These are phyloP conservation scores for Tulasnella calospora DNA, from an alignment of 768 basidiomycete species.

Conservation along the genomic window DNA sequence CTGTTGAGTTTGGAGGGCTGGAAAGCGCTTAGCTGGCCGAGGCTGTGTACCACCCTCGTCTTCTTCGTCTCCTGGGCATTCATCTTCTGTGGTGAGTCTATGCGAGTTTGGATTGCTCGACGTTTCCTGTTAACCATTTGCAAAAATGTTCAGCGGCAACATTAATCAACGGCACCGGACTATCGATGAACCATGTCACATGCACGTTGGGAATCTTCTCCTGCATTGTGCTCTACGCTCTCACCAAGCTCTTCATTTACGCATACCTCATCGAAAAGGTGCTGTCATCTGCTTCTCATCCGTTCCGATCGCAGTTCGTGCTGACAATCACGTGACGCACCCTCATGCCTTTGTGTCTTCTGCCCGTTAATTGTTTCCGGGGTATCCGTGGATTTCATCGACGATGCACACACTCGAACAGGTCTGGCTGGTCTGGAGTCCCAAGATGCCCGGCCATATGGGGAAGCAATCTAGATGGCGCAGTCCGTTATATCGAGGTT, in stretches of 20 bases:
- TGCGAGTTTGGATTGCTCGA: not conserved
- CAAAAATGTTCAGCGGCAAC: conserved; percentile 38
- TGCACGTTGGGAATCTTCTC: conserved; percentile 46
- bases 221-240: conserved; percentile 40
- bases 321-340: not conserved
- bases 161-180: conserved; percentile 45
- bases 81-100: conserved; percentile 40
- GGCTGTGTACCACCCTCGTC: conserved; percentile 42
- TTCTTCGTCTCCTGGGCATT: conserved; percentile 47
- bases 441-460: not conserved
- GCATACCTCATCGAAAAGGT: conserved; percentile 40
- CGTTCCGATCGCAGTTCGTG: conserved; percentile 5
- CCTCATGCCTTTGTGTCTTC: conserved; percentile 9
- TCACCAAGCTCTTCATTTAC: conserved; percentile 48
- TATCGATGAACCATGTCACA: conserved; percentile 37
- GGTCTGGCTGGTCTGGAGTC: conserved; percentile 31
- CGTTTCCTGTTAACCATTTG: not conserved
- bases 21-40: conserved; percentile 39
- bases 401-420: not conserved
- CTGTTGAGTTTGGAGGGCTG: conserved; percentile 34
- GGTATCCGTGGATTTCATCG: not conserved
- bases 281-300: not conserved
- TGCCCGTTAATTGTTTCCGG: not conserved
- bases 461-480: conserved; percentile 32
- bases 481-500: conserved; percentile 44